These are phyloP conservation scores for Ophiostoma ulmi DNA, from an alignment of 2,329 filamentous ascomycete genomes.

Conservation along the genomic window DNA sequence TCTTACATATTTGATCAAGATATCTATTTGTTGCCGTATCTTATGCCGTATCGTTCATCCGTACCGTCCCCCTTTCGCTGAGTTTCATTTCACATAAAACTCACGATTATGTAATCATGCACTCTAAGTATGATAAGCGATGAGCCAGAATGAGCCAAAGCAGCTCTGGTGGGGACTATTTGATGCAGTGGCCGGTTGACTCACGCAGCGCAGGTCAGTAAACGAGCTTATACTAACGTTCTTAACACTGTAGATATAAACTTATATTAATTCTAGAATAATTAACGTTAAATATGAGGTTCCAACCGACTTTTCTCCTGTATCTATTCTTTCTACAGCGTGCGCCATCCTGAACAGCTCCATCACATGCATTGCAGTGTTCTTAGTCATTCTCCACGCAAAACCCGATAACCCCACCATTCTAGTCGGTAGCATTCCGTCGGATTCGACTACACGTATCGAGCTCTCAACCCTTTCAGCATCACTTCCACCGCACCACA, in stretches of 20 bases:
- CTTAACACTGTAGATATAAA: too few relatives aligned
- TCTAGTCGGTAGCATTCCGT: background rate
- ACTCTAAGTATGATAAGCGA: too few relatives aligned
- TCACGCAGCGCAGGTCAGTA: background rate
- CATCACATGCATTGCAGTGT: background rate
- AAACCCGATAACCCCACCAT: background rate
- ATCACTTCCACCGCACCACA: background rate
- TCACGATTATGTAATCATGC: background rate
- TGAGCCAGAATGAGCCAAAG: background rate
- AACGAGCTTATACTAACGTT: background rate
- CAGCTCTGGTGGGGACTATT: background rate
- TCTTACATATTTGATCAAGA: background rate
- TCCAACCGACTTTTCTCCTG: background rate
- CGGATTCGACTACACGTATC: background rate
- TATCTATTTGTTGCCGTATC: too few relatives aligned
- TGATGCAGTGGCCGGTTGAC: background rate
- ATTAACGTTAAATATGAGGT: background rate
- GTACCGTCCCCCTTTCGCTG: too few relatives aligned
- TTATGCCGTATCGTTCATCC: too few relatives aligned
- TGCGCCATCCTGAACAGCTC: background rate
- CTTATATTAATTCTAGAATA: background rate
- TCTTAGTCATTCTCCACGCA: background rate
- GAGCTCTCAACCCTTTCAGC: background rate
- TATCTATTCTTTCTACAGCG: background rate
- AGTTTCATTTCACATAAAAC: too few relatives aligned